phyloP scores from a whole-genome alignment of 2,329 filamentous ascomycete genomes.

The Fusarium sp. region DNA sequence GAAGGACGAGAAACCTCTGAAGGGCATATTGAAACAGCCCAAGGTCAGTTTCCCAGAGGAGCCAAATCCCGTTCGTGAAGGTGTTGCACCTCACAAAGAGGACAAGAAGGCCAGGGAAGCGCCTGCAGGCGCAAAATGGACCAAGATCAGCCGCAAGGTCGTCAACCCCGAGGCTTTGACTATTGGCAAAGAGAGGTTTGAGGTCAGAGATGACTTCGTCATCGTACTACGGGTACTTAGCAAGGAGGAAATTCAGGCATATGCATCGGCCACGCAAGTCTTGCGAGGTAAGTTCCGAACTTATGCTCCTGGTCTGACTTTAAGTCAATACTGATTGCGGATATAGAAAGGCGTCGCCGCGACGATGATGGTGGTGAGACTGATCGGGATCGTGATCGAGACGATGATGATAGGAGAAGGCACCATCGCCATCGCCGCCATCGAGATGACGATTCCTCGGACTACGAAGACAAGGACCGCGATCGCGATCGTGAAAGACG shows the following conservation, averaged over 20 bases:
- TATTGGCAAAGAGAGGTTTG: conserved; percentile 89
- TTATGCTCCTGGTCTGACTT: not conserved
- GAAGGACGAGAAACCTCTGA: conserved; percentile 76
- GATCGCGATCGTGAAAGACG: conserved; percentile 56
- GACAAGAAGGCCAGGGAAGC: conserved; percentile 79
- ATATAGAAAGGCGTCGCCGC: conserved; percentile 52
- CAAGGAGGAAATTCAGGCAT: conserved; percentile 89
- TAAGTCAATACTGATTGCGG: conserved; percentile 23
- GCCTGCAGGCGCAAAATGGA: conserved; percentile 87
- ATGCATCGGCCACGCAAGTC: conserved; percentile 83
- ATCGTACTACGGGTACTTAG: conserved; percentile 90
- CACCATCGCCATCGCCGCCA: conserved; percentile 46
- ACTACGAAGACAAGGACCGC: conserved; percentile 54
- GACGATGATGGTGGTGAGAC: conserved; percentile 50
- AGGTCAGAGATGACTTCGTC: conserved; percentile 92
- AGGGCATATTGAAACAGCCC: conserved; percentile 88
- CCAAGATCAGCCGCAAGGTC: conserved; percentile 87
- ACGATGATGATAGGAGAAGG: conserved; percentile 46
- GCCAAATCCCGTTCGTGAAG: conserved; percentile 84
- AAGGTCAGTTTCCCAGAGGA: conserved; percentile 89
- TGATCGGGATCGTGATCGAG: conserved; percentile 51
- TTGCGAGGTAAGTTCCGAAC: conserved; percentile 74
- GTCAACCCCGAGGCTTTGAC: conserved; percentile 92
- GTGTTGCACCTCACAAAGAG: conserved; percentile 94
- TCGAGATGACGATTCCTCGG: conserved; percentile 44